Evolutionary conservation across 768 basidiomycete genomes (phyloP).

Genomic region (Macrolepiota dolichaula): DNA sequence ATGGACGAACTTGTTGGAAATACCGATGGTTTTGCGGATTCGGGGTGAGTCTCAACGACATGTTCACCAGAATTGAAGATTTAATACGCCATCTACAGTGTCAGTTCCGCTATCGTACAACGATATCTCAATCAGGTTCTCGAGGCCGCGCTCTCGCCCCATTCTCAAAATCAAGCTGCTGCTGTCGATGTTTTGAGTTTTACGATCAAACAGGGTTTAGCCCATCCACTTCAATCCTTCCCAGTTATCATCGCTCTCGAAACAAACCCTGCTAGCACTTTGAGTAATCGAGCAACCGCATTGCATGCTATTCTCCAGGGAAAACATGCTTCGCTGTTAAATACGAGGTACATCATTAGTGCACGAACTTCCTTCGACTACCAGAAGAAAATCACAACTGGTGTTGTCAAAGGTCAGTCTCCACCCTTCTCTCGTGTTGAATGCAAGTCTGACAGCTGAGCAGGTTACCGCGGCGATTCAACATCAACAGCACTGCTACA

Average conservation of each 20-base stretch:
- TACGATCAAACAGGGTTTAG: conserved; percentile 92
- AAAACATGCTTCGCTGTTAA: conserved; percentile 88
- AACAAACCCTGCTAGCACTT: conserved; percentile 58
- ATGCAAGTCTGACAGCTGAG: conserved; percentile 19
- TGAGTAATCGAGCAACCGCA: conserved; percentile 74
- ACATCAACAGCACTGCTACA: conserved; percentile 74
- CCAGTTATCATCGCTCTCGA: conserved; percentile 93
- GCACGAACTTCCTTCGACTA: conserved; percentile 83
- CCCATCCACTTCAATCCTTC: conserved; percentile 92
- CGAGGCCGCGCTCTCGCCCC: conserved; percentile 71
- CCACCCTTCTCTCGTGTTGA: background rate
- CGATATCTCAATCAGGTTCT: conserved; percentile 85
- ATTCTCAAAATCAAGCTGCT: conserved; percentile 67
- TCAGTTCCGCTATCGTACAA: conserved; percentile 92
- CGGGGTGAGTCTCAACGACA: conserved; percentile 62
- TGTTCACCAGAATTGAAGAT: background rate
- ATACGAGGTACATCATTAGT: conserved; percentile 78
- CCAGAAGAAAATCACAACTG: conserved; percentile 55
- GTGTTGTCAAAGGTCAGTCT: conserved; percentile 49
- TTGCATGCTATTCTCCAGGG: conserved; percentile 80
- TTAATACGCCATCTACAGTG: conserved; percentile 42
- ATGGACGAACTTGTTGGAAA: conserved; percentile 96
- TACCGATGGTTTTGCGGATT: conserved; percentile 93
- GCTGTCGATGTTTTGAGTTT: conserved; percentile 92
- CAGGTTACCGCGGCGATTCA: conserved; percentile 62